phyloP scores from a whole-genome alignment of 2,329 filamentous ascomycete species.

The Curvularia hawaiiensis region DNA sequence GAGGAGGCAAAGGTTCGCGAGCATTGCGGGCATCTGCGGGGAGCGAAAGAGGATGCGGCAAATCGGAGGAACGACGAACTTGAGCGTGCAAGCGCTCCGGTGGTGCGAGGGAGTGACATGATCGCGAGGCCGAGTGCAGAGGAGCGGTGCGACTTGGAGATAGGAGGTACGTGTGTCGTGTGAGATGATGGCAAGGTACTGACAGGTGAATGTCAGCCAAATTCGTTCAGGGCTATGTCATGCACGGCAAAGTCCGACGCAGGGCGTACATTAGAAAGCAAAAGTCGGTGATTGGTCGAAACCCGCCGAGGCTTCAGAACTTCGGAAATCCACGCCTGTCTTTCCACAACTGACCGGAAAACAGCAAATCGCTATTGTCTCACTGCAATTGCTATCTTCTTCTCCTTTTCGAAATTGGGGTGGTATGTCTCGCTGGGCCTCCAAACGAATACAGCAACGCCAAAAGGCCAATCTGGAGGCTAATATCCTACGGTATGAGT shows the following conservation, averaged over 20 bases:
- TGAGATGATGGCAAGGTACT: constrained; percentile 14
- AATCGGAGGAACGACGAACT: constrained; percentile 31
- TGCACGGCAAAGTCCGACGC: constrained; percentile 26
- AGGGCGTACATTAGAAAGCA: constrained; percentile 26
- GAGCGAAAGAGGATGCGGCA: constrained; percentile 30
- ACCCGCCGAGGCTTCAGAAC: constrained; percentile 13
- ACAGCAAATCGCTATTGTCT: neutral
- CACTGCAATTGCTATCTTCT: neutral
- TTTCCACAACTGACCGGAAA: neutral
- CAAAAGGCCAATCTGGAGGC: neutral
- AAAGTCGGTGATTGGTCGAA: constrained; percentile 20
- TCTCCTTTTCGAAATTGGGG: neutral
- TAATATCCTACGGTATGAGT: neutral
- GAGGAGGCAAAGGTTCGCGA: constrained; percentile 53
- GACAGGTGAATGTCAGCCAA: constrained; percentile 25
- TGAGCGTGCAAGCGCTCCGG: constrained; percentile 32
- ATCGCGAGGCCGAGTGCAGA: constrained; percentile 12
- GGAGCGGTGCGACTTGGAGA: constrained; percentile 7
- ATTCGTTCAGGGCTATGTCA: constrained; percentile 33
- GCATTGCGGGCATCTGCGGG: constrained; percentile 51
- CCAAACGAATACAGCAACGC: too few relatives aligned
- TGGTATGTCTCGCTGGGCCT: too few relatives aligned
- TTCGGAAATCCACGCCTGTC: constrained; percentile 3
- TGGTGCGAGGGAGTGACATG: constrained; percentile 42
- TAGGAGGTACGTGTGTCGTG: constrained; percentile 9